These are phyloP conservation scores for Lyophyllum shimeji DNA, from an alignment of 768 basidiomycete genomes.

Conservation along the genomic window DNA sequence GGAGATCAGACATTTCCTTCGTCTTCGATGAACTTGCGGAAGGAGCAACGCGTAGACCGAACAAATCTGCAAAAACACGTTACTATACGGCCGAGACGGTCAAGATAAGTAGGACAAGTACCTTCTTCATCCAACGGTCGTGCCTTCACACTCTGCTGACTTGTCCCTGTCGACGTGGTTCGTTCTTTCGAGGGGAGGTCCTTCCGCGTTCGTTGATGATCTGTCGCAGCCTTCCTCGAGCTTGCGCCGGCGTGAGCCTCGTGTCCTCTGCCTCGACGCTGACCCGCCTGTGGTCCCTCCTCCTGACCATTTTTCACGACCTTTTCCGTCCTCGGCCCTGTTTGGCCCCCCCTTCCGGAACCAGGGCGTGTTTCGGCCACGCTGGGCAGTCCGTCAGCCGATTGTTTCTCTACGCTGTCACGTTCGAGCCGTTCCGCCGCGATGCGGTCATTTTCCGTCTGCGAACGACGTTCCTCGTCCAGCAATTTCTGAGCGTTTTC, in stretches of 20 bases:
- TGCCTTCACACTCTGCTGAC: background rate
- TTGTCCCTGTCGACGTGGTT: background rate
- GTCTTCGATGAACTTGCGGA: constrained; percentile 30
- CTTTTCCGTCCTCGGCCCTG: constrained; percentile 17
- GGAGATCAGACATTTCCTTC: constrained; percentile 42
- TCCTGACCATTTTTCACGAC: constrained; percentile 15
- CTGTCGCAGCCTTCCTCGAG: constrained; percentile 16
- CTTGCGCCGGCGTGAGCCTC: constrained; percentile 11
- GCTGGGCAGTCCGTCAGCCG: constrained; percentile 13
- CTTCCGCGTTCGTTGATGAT: background rate
- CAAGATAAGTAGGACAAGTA: background rate
- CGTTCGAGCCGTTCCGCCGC: constrained; percentile 19
- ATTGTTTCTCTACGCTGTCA: constrained; percentile 15
- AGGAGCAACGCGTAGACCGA: constrained; percentile 44
- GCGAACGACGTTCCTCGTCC: constrained; percentile 19
- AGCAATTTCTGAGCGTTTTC: constrained; percentile 22
- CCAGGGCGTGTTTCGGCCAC: constrained; percentile 18
- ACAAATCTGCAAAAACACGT: constrained; percentile 49
- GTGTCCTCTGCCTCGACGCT: constrained; percentile 13
- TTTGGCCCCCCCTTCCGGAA: constrained; percentile 2
- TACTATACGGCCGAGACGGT: background rate
- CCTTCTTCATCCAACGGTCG: constrained; percentile 9
- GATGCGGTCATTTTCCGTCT: constrained; percentile 25
- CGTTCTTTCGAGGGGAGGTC: constrained; percentile 2
- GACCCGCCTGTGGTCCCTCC: background rate